These are phyloP conservation scores for Pezicula carpinea DNA, from an alignment of 2,329 filamentous ascomycete genomes.

Conservation along the genomic window DNA sequence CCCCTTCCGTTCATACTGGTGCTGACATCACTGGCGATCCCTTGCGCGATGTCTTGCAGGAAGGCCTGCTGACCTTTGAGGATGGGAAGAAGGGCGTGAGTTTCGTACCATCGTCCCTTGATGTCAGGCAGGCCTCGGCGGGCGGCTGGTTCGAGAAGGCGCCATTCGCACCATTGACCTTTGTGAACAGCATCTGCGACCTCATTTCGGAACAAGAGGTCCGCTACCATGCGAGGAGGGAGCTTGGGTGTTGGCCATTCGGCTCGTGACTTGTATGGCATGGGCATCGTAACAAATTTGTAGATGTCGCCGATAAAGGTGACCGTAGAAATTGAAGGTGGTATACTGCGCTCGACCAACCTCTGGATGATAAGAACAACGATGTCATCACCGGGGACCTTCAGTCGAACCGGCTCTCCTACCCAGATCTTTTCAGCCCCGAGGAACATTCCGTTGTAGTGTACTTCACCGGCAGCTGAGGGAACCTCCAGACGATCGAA, in stretches of 20 bases:
- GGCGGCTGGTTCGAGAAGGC: constrained; percentile 23
- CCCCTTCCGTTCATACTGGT: constrained; percentile 42
- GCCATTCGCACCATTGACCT: constrained; percentile 27
- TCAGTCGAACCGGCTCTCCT: constrained; percentile 51
- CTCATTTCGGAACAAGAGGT: constrained; percentile 40
- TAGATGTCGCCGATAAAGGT: constrained; percentile 47
- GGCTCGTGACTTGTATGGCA: constrained; percentile 28
- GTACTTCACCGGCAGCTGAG: constrained; percentile 33
- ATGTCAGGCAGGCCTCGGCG: constrained; percentile 38
- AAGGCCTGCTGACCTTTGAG: constrained; percentile 28
- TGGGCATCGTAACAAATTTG: constrained; percentile 37
- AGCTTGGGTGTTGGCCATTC: constrained; percentile 38
- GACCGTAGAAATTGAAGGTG: constrained; percentile 28
- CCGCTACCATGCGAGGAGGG: constrained; percentile 37
- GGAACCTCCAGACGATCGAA: constrained; percentile 40
- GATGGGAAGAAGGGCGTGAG: constrained; percentile 40
- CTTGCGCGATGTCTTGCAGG: constrained; percentile 26
- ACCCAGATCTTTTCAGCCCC: constrained; percentile 57
- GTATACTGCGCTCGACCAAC: constrained; percentile 26
- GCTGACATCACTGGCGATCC: constrained; percentile 35
- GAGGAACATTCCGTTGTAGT: constrained; percentile 50
- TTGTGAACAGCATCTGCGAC: constrained; percentile 33
- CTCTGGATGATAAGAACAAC: constrained; percentile 41
- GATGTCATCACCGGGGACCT: constrained; percentile 34
- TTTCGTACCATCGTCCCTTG: constrained; percentile 59